phyloP scores from a whole-genome alignment of 2,329 filamentous ascomycete species.

The Bipolaris victoriae region DNA sequence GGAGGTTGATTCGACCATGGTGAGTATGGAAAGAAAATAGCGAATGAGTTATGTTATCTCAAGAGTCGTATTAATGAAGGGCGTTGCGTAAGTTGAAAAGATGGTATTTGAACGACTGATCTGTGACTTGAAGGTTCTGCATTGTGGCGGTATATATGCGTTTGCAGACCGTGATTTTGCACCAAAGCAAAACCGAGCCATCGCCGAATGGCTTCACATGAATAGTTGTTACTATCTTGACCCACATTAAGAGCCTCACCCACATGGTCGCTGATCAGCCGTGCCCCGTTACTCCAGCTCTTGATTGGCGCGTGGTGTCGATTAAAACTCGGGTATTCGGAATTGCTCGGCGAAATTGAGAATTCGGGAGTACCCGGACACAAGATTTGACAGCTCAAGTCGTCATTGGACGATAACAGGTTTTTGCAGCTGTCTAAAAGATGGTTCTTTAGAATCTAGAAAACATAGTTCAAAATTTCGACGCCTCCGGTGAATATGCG shows the following conservation, averaged over 20 bases:
- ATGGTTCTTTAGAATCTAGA: not conserved
- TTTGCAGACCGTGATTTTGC: not conserved
- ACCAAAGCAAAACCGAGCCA: constrained; percentile 16
- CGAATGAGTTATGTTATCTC: not conserved
- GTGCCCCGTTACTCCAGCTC: not conserved
- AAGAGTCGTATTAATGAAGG: not conserved
- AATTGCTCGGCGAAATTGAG: constrained; percentile 11
- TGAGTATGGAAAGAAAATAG: not conserved
- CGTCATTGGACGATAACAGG: not conserved
- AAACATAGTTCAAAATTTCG: not conserved
- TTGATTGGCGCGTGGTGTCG: not conserved
- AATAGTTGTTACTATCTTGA: not conserved
- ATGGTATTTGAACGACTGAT: not conserved
- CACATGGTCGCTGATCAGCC: not conserved
- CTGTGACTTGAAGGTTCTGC: not conserved
- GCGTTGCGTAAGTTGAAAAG: not conserved
- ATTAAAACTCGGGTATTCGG: constrained; percentile 16
- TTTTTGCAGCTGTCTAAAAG: not conserved
- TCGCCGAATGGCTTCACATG: constrained; percentile 16
- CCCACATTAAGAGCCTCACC: constrained; percentile 2
- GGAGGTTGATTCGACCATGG: constrained; percentile 14
- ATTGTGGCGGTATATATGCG: constrained; percentile 1
- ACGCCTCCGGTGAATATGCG: not conserved
- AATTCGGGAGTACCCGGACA: constrained; percentile 5
- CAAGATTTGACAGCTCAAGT: not conserved